phyloP scores from a whole-genome alignment of 805 yeast genomes.

The Starmerella vitae region DNA sequence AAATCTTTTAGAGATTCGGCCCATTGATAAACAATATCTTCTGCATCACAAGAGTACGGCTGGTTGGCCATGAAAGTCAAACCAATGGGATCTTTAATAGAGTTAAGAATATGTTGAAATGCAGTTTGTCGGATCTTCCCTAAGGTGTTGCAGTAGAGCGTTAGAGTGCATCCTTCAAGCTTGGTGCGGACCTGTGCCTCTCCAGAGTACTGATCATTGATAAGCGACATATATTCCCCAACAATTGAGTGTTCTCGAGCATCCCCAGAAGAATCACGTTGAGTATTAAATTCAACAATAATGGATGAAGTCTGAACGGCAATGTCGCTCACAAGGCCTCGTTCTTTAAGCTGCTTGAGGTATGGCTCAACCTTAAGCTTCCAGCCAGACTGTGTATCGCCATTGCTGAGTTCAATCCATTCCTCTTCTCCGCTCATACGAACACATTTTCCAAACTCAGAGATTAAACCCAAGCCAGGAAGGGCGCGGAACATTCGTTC shows the following conservation, averaged over 20 bases:
- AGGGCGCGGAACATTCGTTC: conserved; percentile 55
- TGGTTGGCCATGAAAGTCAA: conserved; percentile 22
- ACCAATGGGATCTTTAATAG: conserved; percentile 13
- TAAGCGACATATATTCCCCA: conserved; percentile 76
- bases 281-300: conserved; percentile 49
- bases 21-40: conserved; percentile 24
- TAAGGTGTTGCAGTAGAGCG: conserved; percentile 47
- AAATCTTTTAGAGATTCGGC: conserved; percentile 16
- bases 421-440: conserved; percentile 32
- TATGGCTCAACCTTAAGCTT: conserved; percentile 42
- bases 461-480: conserved; percentile 64
- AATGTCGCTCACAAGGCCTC: conserved; percentile 66
- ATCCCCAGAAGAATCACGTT: conserved; percentile 30
- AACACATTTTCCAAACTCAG: conserved; percentile 80
- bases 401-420: conserved; percentile 29
- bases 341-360: conserved; percentile 49
- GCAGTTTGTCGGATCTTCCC: conserved; percentile 34
- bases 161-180: conserved; percentile 51
- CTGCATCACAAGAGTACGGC: conserved; percentile 22
- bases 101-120: conserved; percentile 12
- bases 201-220: conserved; percentile 53
- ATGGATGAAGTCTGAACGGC: conserved; percentile 65
- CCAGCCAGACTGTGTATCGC: conserved; percentile 33
- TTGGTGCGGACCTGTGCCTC: conserved; percentile 59
- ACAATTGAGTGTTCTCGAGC: conserved; percentile 54